Evolutionary conservation across 2,329 filamentous ascomycete species (phyloP).

Genomic region (Gaeumannomyces tritici): DNA sequence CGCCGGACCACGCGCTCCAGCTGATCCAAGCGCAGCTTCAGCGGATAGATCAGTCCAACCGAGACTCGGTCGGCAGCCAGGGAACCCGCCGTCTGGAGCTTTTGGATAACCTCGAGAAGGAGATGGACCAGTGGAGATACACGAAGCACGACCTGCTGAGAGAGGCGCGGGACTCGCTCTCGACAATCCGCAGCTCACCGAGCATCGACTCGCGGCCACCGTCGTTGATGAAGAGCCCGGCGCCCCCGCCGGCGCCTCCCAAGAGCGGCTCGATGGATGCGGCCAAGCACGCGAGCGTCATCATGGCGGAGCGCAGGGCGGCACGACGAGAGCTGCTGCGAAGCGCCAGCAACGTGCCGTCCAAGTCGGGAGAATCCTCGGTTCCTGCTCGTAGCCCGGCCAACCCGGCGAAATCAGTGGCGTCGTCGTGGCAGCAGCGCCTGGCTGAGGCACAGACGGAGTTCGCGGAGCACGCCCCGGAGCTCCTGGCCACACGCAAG

Average conservation of each 20-base stretch:
- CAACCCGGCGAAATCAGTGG: constrained; percentile 17
- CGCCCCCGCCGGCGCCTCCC: background rate
- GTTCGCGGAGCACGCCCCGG: constrained; percentile 30
- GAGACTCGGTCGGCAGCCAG: constrained; percentile 20
- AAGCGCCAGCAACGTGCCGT: constrained; percentile 14
- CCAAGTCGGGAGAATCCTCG: constrained; percentile 16
- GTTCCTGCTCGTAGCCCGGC: constrained; percentile 11
- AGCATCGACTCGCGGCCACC: constrained; percentile 22
- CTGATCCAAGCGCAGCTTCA: constrained; percentile 42
- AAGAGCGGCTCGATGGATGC: background rate
- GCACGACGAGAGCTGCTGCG: constrained; percentile 27
- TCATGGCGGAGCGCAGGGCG: constrained; percentile 24
- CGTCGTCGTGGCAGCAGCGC: constrained; percentile 32
- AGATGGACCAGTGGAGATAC: constrained; percentile 53
- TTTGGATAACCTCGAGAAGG: constrained; percentile 49
- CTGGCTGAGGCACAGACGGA: constrained; percentile 35
- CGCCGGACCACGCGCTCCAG: constrained; percentile 36
- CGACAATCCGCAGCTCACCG: constrained; percentile 28
- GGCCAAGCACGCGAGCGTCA: background rate
- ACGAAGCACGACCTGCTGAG: constrained; percentile 39
- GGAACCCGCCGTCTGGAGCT: constrained; percentile 33
- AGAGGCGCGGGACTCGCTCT: constrained; percentile 35
- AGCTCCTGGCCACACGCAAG: constrained; percentile 24
- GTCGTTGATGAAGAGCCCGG: constrained; percentile 10
- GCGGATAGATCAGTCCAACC: constrained; percentile 32